Conservation (phyloP, 768 basidiomycete species). For the Candolleomyces eurysporus region DNA sequence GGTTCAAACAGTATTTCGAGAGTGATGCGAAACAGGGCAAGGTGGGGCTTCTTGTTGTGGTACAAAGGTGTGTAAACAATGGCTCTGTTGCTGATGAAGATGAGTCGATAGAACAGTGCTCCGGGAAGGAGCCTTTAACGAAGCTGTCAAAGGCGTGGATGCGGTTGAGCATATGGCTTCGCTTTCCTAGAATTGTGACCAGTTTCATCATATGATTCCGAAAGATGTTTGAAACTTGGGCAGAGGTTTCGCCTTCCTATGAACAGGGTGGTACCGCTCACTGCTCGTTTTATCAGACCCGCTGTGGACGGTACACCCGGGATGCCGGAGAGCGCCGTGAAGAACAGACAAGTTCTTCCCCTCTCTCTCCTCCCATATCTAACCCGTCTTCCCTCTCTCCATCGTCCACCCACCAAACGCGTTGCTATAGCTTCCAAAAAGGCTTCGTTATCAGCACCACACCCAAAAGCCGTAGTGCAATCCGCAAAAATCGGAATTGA, state of each 20-base stretch:
- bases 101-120: not conserved
- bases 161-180: constrained; percentile 71
- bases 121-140: constrained; percentile 70
- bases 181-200: too few species aligned
- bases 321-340: constrained; percentile 57
- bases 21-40: constrained; percentile 42
- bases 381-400: not conserved
- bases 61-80: constrained; percentile 22
- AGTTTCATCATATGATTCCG: too few species aligned
- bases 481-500: constrained; percentile 71
- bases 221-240: too few species aligned
- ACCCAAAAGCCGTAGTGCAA: constrained; percentile 20
- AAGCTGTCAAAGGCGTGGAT: constrained; percentile 73
- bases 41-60: constrained; percentile 66
- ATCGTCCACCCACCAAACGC: constrained; percentile 52
- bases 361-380: too few species aligned
- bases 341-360: constrained; percentile 39
- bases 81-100: not conserved
- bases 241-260: constrained; percentile 34
- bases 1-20: constrained; percentile 55
- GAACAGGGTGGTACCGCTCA: too few species aligned
- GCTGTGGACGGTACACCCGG: constrained; percentile 70
- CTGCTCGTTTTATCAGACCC: constrained; percentile 42
- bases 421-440: constrained; percentile 71
- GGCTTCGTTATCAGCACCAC: constrained; percentile 38